Base-by-base conservation (phyloP, 306 rosid genomes). In the Quillaja saponaria region DNA sequence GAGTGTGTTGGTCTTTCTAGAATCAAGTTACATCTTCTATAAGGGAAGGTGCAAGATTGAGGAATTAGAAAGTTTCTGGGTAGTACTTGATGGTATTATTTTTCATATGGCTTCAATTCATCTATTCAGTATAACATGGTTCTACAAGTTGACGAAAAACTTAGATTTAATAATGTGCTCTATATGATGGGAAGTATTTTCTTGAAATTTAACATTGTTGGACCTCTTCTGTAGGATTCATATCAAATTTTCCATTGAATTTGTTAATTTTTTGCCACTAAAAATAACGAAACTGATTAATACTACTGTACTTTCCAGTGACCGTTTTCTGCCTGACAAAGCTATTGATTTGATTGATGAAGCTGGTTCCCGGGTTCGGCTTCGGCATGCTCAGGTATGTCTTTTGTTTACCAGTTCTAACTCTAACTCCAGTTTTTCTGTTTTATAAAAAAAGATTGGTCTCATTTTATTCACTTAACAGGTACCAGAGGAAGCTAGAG, bases 1-100 rank as follows among this genome's bases (percentile, higher is more conserved):
- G 31, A 57, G 53, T 56, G n/a, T 40, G 35, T 66, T 19, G 10
- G 31, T 13, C 33, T 56, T 55, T 47, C 49, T 39, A 39, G 49
- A 42, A 25, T 25, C 4, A 25, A 25, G 31, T 25, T 25, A 25
- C 31, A 25, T 25, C 31, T 25, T 25, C 2, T 25, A n/a, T n/a
- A n/a, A n/a, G n/a, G n/a, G n/a, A n/a, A 25, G 4, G 31, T 25
- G 31, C 31, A 25, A 1, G 31, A 25, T 25, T 25, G 31, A 25
- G 31, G 31, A 25, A 25, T 25, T 4, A 25, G 31, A 25, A 25
- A 25, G 31, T 25, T 2, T 25, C 31, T 25, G 2, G 31, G 3
- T 25, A 25, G 31, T 1, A 25, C 4, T 1, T 25, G 31, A 25
- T 25, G 31, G 31, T 25, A 25, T 25, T 25, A 4, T 25, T 4